Conservation (phyloP, 2,329 filamentous ascomycete genomes). For the Cladophialophora psammophila region DNA sequence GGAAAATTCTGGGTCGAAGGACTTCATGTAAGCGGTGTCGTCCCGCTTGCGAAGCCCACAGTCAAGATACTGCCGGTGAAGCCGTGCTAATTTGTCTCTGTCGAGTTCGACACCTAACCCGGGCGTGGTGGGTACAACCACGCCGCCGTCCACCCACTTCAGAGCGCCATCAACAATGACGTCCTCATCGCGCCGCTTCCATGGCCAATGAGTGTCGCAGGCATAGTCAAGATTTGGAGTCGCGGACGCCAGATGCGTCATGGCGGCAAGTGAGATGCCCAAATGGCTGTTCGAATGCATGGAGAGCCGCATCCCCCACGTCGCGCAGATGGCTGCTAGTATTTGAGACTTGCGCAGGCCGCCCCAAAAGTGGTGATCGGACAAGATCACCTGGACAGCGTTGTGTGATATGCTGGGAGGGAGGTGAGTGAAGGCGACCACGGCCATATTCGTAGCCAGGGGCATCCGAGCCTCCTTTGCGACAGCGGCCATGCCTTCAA, state of each 20-base stretch:
- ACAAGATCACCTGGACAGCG: conserved; percentile 53
- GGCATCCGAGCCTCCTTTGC: conserved; percentile 53
- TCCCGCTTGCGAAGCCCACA: conserved; percentile 42
- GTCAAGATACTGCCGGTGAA: conserved; percentile 50
- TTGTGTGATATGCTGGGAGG: conserved; percentile 50
- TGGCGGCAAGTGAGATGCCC: conserved; percentile 53
- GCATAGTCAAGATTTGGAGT: conserved; percentile 54
- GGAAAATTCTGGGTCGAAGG: conserved; percentile 28
- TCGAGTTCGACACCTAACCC: conserved; percentile 52
- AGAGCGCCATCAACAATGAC: conserved; percentile 50
- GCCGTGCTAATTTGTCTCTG: conserved; percentile 45
- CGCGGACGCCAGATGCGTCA: conserved; percentile 54
- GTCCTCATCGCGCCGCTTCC: conserved; percentile 54
- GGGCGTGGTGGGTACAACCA: conserved; percentile 47
- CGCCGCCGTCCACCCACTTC: conserved; percentile 49
- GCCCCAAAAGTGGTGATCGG: conserved; percentile 56
- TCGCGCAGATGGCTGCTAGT: conserved; percentile 46
- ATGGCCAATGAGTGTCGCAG: conserved; percentile 56
- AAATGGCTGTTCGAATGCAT: conserved; percentile 57
- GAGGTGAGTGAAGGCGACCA: conserved; percentile 52
- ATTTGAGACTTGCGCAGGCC: conserved; percentile 52
- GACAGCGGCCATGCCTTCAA: conserved; percentile 55
- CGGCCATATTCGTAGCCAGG: conserved; percentile 55
- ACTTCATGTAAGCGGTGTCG: conserved; percentile 27
- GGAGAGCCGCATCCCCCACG: conserved; percentile 52